Evolutionary conservation across 345 rosid genomes (phyloP).

Genomic region (Odontarrhena argentea): DNA sequence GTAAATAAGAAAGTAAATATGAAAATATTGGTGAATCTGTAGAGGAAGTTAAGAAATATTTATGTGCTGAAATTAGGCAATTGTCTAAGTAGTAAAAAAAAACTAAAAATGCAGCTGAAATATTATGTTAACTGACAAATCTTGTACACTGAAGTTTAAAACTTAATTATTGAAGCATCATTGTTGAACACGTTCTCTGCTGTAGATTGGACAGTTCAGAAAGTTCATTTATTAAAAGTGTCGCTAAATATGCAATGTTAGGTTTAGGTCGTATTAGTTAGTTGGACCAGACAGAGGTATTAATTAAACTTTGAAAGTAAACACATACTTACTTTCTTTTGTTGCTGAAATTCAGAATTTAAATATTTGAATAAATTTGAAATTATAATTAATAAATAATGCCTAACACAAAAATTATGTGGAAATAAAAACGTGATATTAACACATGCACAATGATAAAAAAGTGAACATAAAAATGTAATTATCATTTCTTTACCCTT

Average conservation of each 20-base stretch:
- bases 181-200: slow-evolving; percentile 29
- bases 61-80: too few relatives aligned
- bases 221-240: slow-evolving; percentile 21
- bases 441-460: too few relatives aligned
- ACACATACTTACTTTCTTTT: not conserved
- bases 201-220: slow-evolving; percentile 31
- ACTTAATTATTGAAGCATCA: not conserved
- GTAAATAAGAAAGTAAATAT: too few relatives aligned
- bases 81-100: too few relatives aligned
- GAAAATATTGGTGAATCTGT: too few relatives aligned
- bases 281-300: slow-evolving; percentile 33
- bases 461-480: too few relatives aligned
- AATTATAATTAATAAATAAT: too few relatives aligned
- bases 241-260: slow-evolving; percentile 20
- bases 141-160: not conserved
- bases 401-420: too few relatives aligned
- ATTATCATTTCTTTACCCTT: too few relatives aligned
- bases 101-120: not conserved
- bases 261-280: slow-evolving; percentile 34
- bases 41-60: too few relatives aligned
- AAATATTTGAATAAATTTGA: not conserved
- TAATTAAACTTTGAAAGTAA: slow-evolving; percentile 15
- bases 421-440: too few relatives aligned
- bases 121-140: not conserved
- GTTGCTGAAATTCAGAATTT: slow-evolving; percentile 2